A percentile compares a stretch with the other conserved stretches of the same genome.
Conservation (phyloP, 495 filamentous ascomycete genomes). For the Chaetomidium leptoderma region DNA sequence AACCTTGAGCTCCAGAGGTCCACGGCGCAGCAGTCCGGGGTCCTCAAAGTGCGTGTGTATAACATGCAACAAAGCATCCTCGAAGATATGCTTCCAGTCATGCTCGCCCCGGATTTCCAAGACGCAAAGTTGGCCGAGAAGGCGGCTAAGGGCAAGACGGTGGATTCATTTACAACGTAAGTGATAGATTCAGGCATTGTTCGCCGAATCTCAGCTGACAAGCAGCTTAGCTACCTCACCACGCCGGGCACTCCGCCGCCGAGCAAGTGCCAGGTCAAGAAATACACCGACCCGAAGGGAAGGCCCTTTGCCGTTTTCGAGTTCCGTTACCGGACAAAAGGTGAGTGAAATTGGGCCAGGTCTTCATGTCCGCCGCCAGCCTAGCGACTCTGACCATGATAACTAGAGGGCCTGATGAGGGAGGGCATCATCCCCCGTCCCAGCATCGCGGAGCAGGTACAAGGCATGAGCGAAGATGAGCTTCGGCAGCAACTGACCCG, state of each 20-base stretch:
- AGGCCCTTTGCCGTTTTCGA: conserved; percentile 20
- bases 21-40: background rate
- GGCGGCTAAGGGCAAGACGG: background rate
- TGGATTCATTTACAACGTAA: background rate
- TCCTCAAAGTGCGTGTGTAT: background rate
- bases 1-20: background rate
- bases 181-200: background rate
- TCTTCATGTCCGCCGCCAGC: too few relatives aligned
- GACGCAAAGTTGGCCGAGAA: background rate
- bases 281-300: background rate
- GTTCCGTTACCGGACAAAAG: conserved; percentile 19
- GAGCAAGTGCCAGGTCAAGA: background rate
- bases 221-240: background rate
- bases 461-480: background rate
- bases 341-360: too few relatives aligned
- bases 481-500: conserved; percentile 1
- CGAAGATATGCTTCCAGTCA: too few relatives aligned
- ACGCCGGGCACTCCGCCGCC: background rate
- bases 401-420: conserved; percentile 12
- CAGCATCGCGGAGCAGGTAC: background rate
- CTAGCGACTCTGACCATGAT: background rate
- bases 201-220: background rate
- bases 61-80: background rate
- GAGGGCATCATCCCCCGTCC: conserved; percentile 6
- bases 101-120: too few relatives aligned